Base-by-base conservation (phyloP, 2,329 filamentous ascomycete species). In the Ceratocystis cubensis region DNA sequence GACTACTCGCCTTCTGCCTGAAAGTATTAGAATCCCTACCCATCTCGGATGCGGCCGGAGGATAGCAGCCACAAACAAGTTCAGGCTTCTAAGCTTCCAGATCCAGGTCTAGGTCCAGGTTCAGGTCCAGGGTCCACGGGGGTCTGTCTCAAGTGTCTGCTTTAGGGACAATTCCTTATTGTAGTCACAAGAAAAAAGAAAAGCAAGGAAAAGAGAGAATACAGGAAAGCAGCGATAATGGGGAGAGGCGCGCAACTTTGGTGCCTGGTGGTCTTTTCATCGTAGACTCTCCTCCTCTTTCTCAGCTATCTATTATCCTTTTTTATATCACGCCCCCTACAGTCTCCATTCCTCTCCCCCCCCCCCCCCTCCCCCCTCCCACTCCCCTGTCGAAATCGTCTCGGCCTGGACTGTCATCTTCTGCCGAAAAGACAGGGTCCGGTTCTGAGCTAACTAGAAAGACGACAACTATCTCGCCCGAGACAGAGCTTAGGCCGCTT, bases 401-500 rank as follows among this genome's bases (percentile, higher is more conserved):
- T 59, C 56, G 56, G 25, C 33, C 56, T 59, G 28, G 56, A n/a
- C 56, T 59, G 56, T 59, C 56, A 59, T 10, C 28, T 22, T 59
- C 56, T 59, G 25, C 56, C 56, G 56, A 59, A n/a, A 41, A n/a
- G 56, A 59, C 56, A 59, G 56, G 56, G 56, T 2, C 53, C 28
- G 56, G 28, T 10, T 59, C 5, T 8, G 13, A 37, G 28, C 25
- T 59, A 56, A 56, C 6, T 22, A 30, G 20, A 59, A 59, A 59
- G 56, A 59, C 28, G 56, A 7, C 15, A 4, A 41, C 10, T 41
- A 15, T 53, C 20, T 53, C 3, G 48, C 20, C 15, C 48, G 10
- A 28, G 20, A 53, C 20, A 15, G 48, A 13, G 20, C 8, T 53
- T 10, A 3, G 20, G 22, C 20, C 37, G 37, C 37, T 15, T 41